Evolutionary conservation across 2,329 filamentous ascomycete genomes (phyloP).

Genomic region (Exophiala calicioides): DNA sequence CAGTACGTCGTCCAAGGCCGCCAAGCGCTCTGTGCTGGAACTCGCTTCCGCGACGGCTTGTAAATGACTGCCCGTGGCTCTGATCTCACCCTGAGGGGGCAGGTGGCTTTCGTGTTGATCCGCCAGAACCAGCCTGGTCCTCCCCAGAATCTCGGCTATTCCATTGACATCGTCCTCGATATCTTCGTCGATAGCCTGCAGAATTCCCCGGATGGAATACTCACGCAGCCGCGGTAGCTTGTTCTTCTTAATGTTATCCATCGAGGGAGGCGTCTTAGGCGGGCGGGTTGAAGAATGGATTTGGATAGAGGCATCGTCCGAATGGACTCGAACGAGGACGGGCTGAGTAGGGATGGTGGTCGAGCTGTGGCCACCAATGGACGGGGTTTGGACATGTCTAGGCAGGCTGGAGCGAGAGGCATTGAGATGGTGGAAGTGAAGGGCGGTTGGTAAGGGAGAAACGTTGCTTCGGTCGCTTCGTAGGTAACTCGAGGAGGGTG

Average conservation of each 20-base stretch:
- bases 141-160: conserved; percentile 64
- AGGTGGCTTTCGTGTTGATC: conserved; percentile 65
- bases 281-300: conserved; percentile 37
- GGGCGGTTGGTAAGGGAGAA: conserved; percentile 25
- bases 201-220: conserved; percentile 58
- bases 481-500: conserved; percentile 30
- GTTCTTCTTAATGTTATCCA: conserved; percentile 29
- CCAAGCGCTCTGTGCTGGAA: conserved; percentile 39
- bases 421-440: conserved; percentile 27
- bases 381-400: conserved; percentile 23
- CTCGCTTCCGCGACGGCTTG: conserved; percentile 47
- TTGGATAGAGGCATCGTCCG: conserved; percentile 38
- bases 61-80: conserved; percentile 36
- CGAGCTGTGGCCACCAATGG: conserved; percentile 28
- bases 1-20: conserved; percentile 37
- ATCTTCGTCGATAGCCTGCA: conserved; percentile 59
- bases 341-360: conserved; percentile 42
- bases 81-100: conserved; percentile 61
- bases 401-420: conserved; percentile 28
- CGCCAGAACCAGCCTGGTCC: conserved; percentile 61
- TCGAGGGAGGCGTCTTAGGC: conserved; percentile 34
- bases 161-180: conserved; percentile 60
- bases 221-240: conserved; percentile 51
- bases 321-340: conserved; percentile 47
- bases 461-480: conserved; percentile 30